Evolutionary conservation across 2,329 filamentous ascomycete species (phyloP).

Genomic region (Amauroascus verrucosus): DNA sequence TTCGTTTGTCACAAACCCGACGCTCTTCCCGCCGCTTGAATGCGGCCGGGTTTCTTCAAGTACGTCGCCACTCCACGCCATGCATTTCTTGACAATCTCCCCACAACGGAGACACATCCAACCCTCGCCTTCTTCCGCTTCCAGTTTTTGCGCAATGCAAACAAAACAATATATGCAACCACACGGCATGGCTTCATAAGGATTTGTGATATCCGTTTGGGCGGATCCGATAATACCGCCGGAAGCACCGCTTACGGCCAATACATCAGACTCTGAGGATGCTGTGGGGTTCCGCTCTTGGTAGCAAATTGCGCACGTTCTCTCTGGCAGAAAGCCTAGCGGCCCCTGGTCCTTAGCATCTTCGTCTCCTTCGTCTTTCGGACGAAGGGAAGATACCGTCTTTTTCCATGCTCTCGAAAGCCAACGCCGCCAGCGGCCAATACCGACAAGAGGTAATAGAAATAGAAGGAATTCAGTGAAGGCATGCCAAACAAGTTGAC

Average conservation of each 20-base stretch:
- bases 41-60: conserved; percentile 37
- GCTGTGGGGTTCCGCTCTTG: conserved; percentile 72
- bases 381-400: conserved; percentile 54
- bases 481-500: conserved; percentile 98
- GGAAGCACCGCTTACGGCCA: conserved; percentile 53
- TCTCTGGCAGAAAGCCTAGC: conserved; percentile 73
- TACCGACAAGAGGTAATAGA: conserved; percentile 88
- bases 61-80: conserved; percentile 86
- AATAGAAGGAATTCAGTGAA: conserved; percentile 98
- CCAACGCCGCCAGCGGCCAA: conserved; percentile 86
- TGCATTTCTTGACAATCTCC: conserved; percentile 70
- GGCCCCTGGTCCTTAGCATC: conserved; percentile 55
- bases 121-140: conserved; percentile 86
- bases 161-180: conserved; percentile 94
- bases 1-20: conserved; percentile 27
- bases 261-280: conserved; percentile 62
- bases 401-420: conserved; percentile 77
- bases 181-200: conserved; percentile 83
- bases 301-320: conserved; percentile 95
- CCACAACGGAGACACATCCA: conserved; percentile 89
- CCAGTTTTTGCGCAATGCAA: conserved; percentile 79
- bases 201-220: conserved; percentile 89
- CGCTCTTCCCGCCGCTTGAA: conserved; percentile 31
- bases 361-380: conserved; percentile 41
- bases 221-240: conserved; percentile 77